Conservation (phyloP, 2,329 filamentous ascomycete genomes). For the Periconia sp. region DNA sequence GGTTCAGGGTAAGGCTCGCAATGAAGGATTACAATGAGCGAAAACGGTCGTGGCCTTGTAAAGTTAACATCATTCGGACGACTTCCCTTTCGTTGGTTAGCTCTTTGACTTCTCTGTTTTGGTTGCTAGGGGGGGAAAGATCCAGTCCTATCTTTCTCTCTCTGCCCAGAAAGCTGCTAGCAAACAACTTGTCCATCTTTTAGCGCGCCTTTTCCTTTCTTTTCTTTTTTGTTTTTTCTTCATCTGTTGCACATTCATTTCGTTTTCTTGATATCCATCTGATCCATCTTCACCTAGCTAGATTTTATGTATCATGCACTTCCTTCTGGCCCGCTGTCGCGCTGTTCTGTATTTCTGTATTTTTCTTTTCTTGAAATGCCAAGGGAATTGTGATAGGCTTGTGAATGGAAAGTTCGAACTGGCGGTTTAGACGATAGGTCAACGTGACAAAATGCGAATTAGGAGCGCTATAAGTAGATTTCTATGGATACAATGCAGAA, state of each 20-base stretch:
- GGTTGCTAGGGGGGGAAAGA: too few species aligned
- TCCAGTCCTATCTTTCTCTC: too few species aligned
- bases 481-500: neutral
- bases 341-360: neutral
- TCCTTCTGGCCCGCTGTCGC: neutral
- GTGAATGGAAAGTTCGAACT: too few species aligned
- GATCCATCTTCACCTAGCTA: neutral
- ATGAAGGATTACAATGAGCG: too few species aligned
- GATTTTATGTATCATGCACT: neutral
- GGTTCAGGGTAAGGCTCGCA: too few species aligned
- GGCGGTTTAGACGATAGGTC: too few species aligned
- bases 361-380: neutral
- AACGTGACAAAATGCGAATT: too few species aligned
- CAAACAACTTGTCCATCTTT: neutral
- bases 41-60: too few species aligned
- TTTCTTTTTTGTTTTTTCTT: neutral
- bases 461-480: neutral
- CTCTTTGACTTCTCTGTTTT: too few species aligned
- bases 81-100: too few species aligned
- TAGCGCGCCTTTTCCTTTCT: neutral
- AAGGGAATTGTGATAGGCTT: neutral
- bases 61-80: too few species aligned
- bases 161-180: neutral
- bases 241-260: neutral
- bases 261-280: conserved; percentile 2